Base-by-base conservation (phyloP, 2,329 filamentous ascomycete species). In the Ceratocystis cubensis region DNA sequence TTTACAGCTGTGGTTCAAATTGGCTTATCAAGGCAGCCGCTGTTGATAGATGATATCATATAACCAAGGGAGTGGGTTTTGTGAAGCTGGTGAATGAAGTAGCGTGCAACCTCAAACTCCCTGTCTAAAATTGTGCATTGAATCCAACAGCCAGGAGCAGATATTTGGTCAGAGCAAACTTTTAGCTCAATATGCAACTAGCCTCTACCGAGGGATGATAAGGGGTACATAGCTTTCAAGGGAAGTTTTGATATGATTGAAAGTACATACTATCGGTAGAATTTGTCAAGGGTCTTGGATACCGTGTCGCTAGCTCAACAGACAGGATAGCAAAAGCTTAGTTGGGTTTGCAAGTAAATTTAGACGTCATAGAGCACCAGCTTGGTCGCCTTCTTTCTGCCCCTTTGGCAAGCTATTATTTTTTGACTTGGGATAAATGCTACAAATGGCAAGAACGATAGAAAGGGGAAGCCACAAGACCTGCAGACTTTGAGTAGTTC, bases 41-140 rank as follows among this genome's bases (percentile, higher is more conserved):
- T n/a, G 25, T 59, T 30, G 25, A 59, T 41, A 41, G 17, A 59
- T 59, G 56, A 59, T 59, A 59, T 59, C 56, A 59, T 59, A 59
- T 15, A 25, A n/a, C 20, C 5, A 53, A 25, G 10, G 48, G 48
- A 25, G 10, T 17, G 46, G 46, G 17, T 48, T n/a, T 48, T n/a
- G 46, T 53, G 8, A 53, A 28, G 48, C 13, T 25, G n/a, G n/a
- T 10, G 20, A 53, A 25, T 10, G 8, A 53, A 53, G 48, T 25
- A 50, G 46, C 8, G 20, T 53, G 48, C 48, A 53, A 53, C 48
- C 20, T 53, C 20, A 53, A 28, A 13, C 22, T 20, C 48, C 15
- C 25, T 53, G 48, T 53, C 48, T 10, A 53, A 53, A 53, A 53
- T 53, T 53, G 48, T 59, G 56, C 56, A 59, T 59, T 59, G 28